Conservation (phyloP, 2,329 filamentous ascomycete genomes). For the Tolypocladium cylindrosporum region DNA sequence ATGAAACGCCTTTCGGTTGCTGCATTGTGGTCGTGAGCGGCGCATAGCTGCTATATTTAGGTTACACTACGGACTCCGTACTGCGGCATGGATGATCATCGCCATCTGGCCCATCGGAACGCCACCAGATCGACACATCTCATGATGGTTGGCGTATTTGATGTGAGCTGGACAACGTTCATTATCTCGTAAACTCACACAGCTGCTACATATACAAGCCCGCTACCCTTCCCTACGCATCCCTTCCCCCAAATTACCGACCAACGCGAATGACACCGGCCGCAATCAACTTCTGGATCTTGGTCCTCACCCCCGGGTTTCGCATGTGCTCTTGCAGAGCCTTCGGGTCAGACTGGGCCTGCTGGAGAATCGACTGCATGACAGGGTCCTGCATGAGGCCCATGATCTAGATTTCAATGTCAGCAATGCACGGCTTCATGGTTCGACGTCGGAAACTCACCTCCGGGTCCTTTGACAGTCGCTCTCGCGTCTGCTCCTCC, state of each 20-base stretch:
- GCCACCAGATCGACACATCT: background rate
- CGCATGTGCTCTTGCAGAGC: slow-evolving; percentile 96
- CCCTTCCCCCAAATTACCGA: slow-evolving; percentile 14
- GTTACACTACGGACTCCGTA: too few species aligned
- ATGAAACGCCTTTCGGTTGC: background rate
- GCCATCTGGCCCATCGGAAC: background rate
- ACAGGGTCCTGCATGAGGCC: slow-evolving; percentile 87
- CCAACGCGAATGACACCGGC: slow-evolving; percentile 84
- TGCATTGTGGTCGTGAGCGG: too few species aligned
- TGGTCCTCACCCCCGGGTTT: slow-evolving; percentile 73
- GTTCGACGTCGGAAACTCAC: slow-evolving; percentile 38
- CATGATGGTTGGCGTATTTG: too few species aligned
- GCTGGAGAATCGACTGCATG: slow-evolving; percentile 95
- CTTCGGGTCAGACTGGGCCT: slow-evolving; percentile 86
- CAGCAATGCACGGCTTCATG: background rate
- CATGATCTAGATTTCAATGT: slow-evolving; percentile 52
- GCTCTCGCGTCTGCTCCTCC: slow-evolving; percentile 88
- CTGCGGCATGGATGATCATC: background rate
- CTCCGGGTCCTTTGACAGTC: slow-evolving; percentile 84
- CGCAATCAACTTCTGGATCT: slow-evolving; percentile 91
- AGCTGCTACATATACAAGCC: slow-evolving; percentile 6
- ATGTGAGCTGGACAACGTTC: background rate
- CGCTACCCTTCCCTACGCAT: background rate
- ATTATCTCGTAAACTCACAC: background rate
- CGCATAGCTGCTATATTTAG: too few species aligned